Evolutionary conservation across 1,139 yeast genomes (phyloP).

Genomic region (Pichia sp.): DNA sequence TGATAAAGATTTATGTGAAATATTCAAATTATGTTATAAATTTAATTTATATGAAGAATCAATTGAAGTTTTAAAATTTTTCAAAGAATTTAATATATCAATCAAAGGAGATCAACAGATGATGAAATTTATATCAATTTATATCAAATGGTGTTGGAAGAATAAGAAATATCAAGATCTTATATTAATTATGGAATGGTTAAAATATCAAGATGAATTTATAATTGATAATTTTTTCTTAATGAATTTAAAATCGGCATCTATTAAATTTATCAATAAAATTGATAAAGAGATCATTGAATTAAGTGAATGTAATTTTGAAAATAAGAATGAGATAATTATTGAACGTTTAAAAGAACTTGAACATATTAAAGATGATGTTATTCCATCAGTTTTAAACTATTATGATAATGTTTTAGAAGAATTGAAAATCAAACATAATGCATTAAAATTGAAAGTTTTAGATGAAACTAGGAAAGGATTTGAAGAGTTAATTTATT

Average conservation of each 20-base stretch:
- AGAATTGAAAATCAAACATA: constrained; percentile 10
- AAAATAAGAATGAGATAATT: not conserved
- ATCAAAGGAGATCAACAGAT: constrained; percentile 15
- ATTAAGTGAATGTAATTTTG: not conserved
- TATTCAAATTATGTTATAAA: constrained; percentile 14
- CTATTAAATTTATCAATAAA: constrained; percentile 2
- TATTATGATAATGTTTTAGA: constrained; percentile 15
- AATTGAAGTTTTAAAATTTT: constrained; percentile 1
- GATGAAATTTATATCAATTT: constrained; percentile 17
- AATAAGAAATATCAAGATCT: constrained; percentile 15
- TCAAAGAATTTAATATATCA: constrained; percentile 3
- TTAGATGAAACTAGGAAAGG: constrained; percentile 9
- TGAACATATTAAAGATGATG: constrained; percentile 1
- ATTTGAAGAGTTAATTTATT: constrained; percentile 11
- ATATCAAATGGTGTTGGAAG: constrained; percentile 17
- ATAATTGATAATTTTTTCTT: constrained; percentile 16
- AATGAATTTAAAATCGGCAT: constrained; percentile 10
- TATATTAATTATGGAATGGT: constrained; percentile 17
- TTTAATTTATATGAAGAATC: constrained; percentile 9
- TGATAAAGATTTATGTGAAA: constrained; percentile 8
- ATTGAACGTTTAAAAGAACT: constrained; percentile 6
- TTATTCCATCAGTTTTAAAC: constrained; percentile 9
- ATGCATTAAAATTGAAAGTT: constrained; percentile 5
- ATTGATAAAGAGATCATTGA: constrained; percentile 6
- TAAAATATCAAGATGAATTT: constrained; percentile 17